Evolutionary conservation across 192 early-diverging fungal genomes (phyloP).

Genomic region (Gaertneriomyces semiglobifer): DNA sequence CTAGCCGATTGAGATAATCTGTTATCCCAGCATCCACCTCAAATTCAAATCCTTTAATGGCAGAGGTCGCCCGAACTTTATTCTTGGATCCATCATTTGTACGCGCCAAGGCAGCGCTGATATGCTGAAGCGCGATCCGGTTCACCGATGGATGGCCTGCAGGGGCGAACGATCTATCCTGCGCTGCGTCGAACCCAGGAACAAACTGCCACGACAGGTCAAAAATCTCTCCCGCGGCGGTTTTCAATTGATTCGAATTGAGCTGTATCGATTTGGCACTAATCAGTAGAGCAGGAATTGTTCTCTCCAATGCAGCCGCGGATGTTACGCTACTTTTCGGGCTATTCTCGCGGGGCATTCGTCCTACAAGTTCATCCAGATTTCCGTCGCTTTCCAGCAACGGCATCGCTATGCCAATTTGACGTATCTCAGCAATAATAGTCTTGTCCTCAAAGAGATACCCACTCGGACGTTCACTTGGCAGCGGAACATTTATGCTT

Average conservation of each 20-base stretch:
- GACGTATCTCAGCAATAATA: conserved; percentile 48
- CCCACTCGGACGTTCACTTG: conserved; percentile 47
- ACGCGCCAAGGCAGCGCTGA: conserved; percentile 38
- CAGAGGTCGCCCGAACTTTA: conserved; percentile 45
- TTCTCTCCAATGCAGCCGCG: not conserved
- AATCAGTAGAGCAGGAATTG: conserved; percentile 59
- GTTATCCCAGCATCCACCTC: conserved; percentile 67
- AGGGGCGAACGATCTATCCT: conserved; percentile 31
- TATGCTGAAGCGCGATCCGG: conserved; percentile 31
- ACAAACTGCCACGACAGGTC: conserved; percentile 71
- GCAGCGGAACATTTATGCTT: conserved; percentile 58
- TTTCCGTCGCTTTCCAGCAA: conserved; percentile 36
- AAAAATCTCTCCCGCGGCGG: conserved; percentile 49
- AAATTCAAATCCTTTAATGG: conserved; percentile 69
- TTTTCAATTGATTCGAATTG: conserved; percentile 56
- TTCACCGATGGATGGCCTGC: conserved; percentile 30
- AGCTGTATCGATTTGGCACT: conserved; percentile 58
- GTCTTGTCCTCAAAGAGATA: conserved; percentile 55
- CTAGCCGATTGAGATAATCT: conserved; percentile 61
- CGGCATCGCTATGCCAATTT: conserved; percentile 64
- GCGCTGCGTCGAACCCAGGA: conserved; percentile 27
- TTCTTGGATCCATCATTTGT: conserved; percentile 35
- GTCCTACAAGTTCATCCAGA: not conserved
- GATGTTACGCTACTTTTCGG: not conserved
- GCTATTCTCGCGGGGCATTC: no score